Evolutionary conservation across 768 basidiomycete species (phyloP).

Genomic region (Auriscalpium microsporum): DNA sequence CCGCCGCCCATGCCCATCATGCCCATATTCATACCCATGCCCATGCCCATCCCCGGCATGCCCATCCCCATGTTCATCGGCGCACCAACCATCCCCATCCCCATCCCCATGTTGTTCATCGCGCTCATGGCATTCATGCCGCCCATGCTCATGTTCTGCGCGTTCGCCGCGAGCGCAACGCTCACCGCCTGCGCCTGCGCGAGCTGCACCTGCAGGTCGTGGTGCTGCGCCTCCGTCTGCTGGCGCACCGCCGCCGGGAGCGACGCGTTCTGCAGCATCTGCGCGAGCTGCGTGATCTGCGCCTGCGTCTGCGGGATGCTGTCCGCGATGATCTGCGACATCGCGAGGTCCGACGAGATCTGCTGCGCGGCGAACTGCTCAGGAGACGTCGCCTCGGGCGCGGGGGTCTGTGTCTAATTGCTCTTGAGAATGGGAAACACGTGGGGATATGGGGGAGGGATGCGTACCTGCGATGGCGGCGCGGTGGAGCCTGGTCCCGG

Average conservation of each 20-base stretch:
- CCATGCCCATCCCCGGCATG: not conserved
- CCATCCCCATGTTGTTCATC: conserved; percentile 28
- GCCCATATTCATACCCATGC: not conserved
- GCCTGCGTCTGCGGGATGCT: conserved; percentile 79
- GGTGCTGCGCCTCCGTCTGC: conserved; percentile 76
- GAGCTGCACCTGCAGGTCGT: conserved; percentile 71
- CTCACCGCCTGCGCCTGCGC: conserved; percentile 71
- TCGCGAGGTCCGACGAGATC: conserved; percentile 53
- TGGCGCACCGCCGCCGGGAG: conserved; percentile 67
- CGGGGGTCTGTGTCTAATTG: conserved; percentile 5
- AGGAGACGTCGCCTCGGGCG: not conserved
- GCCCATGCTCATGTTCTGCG: conserved; percentile 4
- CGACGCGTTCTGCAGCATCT: conserved; percentile 72
- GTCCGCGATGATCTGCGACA: conserved; percentile 63
- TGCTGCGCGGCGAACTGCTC: conserved; percentile 58
- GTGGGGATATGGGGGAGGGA: not conserved
- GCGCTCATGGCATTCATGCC: conserved; percentile 23
- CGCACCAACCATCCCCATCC: conserved; percentile 1
- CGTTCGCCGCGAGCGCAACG: conserved; percentile 41
- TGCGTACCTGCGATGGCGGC: conserved; percentile 3
- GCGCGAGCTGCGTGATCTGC: conserved; percentile 70
- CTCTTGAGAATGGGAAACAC: not conserved
- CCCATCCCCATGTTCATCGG: not conserved
- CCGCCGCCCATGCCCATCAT: conserved; percentile 8
- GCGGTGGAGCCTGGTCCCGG: not conserved